Base-by-base conservation (phyloP, 148 eudicot species). In the Rhododendron molle region DNA sequence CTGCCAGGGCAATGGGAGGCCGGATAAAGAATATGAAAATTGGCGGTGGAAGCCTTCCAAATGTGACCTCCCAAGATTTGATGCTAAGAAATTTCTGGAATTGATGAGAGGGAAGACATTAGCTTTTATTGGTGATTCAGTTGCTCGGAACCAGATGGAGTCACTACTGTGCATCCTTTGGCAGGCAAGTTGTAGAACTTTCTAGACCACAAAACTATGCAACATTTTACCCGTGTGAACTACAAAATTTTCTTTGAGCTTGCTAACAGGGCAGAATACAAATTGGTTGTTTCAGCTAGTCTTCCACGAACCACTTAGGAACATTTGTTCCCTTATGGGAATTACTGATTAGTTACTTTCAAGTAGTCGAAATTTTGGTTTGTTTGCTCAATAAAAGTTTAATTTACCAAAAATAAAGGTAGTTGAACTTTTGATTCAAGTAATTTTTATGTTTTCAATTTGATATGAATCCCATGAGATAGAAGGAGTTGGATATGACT, bases 1-100 rank as follows among this genome's bases (percentile, higher is more conserved):
- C 86, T 96, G 99, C 88, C 99, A 96, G 88, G 98, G 97, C 47
- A 96, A 95, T 87, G 99, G 98, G 85, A 96, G 99, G 89, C 99
- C 99, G 32, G 99, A 96, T 88, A 96, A 95, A 89, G 95, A 93
- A 81, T 96, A 96, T 77, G 97, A 95, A 87, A 93, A 86, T 85
- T 96, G 96, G 97, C 91, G 95, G 84, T 96, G 99, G 99, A 93
- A 89, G 86, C 99, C 98, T 71, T 85, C 93, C 49, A 86, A 91
- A 72, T 96, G 99, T 87, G 94, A 93, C 80, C 96, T 96, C 85
- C 98, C 99, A 4, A 88, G 95, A 81, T 93, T 95, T 85, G 93
- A 95, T 81, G 88, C 89, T 5, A 92, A 91, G 80, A 93, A 93
- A 79, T 95, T 95, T 87, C 83, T 95, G 84, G 95, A 93, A 88